A percentile compares a stretch with the other conserved stretches of the same genome.
Conservation (phyloP, 2,329 filamentous ascomycete genomes). For the Lecanosticta acicola region DNA sequence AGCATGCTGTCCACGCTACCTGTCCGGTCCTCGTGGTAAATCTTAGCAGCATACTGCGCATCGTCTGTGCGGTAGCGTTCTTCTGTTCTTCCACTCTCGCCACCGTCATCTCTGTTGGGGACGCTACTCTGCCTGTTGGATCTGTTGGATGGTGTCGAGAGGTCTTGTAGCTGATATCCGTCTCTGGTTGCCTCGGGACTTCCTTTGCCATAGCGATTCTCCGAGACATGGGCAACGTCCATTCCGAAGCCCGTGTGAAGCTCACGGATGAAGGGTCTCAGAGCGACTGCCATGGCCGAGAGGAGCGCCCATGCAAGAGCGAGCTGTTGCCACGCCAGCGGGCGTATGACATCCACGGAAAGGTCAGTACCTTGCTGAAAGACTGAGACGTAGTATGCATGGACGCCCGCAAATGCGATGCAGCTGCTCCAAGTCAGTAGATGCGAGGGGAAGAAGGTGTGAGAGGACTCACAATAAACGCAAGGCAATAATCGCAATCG, state of each 20-base stretch:
- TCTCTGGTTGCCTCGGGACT: conserved; percentile 5
- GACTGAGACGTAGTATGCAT: conserved; percentile 7
- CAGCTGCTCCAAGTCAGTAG: conserved; percentile 5
- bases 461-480: conserved; percentile 9
- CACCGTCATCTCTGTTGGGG: not conserved
- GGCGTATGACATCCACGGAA: conserved; percentile 6
- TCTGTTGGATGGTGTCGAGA: conserved; percentile 8
- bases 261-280: conserved; percentile 14
- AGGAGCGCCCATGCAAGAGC: conserved; percentile 11
- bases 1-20: conserved; percentile 8
- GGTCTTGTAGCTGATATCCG: conserved; percentile 7
- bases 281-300: conserved; percentile 13
- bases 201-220: conserved; percentile 8
- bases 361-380: conserved; percentile 3
- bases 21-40: conserved; percentile 12
- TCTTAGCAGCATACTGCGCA: conserved; percentile 12
- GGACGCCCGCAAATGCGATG: conserved; percentile 7
- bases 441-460: too few relatives aligned
- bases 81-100: not conserved
- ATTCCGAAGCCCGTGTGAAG: conserved; percentile 16
- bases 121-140: conserved; percentile 2
- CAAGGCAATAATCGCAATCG: conserved; percentile 10
- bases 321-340: conserved; percentile 13
- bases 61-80: conserved; percentile 8
- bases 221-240: conserved; percentile 8